Percentiles rank a stretch among this genome's conserved stretches.
Evolutionary conservation across 1,139 yeast genomes (phyloP).

Genomic region (Suhomyces wounanorum): DNA sequence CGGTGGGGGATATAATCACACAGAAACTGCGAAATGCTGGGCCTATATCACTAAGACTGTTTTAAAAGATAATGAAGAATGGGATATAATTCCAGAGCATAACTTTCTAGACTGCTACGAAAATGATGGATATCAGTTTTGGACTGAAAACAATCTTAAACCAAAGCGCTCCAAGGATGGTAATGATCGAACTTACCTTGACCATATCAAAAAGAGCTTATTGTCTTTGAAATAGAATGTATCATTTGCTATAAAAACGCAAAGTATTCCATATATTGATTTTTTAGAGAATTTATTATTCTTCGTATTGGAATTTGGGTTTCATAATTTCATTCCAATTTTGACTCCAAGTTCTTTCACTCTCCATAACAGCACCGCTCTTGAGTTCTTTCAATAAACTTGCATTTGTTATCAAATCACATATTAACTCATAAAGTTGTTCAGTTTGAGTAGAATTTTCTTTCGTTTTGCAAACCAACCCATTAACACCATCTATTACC

Average conservation of each 20-base stretch:
- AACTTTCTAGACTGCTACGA: slow-evolving; percentile 45
- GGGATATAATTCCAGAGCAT: slow-evolving; percentile 57
- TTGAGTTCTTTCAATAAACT: slow-evolving; percentile 41
- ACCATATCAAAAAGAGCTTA: slow-evolving; percentile 14
- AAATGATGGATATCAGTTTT: slow-evolving; percentile 51
- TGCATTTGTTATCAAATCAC: slow-evolving; percentile 46
- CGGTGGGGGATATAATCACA: slow-evolving; percentile 76
- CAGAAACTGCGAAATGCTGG: slow-evolving; percentile 68
- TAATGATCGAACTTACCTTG: slow-evolving; percentile 30
- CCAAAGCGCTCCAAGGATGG: slow-evolving; percentile 43
- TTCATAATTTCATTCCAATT: slow-evolving; percentile 58
- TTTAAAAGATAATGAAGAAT: slow-evolving; percentile 18
- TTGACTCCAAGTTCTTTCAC: slow-evolving; percentile 68
- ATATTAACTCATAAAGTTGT: slow-evolving; percentile 55
- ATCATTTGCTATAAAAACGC: background rate
- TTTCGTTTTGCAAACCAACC: slow-evolving; percentile 38
- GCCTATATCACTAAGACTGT: slow-evolving; percentile 53
- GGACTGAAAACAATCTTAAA: slow-evolving; percentile 37
- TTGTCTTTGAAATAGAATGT: background rate
- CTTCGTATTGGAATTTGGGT: slow-evolving; percentile 21
- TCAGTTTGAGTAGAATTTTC: slow-evolving; percentile 46
- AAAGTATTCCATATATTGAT: background rate
- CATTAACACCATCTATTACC: slow-evolving; percentile 50
- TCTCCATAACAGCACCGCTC: slow-evolving; percentile 70
- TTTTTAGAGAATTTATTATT: background rate